Evolutionary conservation across 257 asterid species (phyloP), one percentile per base, ranked within the genome.

Genomic region (Solanum sejunctum): DNA sequence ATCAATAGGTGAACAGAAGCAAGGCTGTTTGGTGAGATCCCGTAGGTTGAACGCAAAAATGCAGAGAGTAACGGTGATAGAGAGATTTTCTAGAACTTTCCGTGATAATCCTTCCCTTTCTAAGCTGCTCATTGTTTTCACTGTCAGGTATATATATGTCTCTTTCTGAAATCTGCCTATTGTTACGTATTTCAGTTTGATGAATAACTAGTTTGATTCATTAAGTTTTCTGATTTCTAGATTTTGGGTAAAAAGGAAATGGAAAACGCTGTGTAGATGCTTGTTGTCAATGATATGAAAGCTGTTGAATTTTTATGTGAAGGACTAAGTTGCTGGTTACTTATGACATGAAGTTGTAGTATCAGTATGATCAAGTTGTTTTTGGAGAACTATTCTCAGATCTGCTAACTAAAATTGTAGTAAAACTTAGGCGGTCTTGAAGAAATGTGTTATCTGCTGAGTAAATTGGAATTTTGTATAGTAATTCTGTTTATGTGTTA

Each of bases 71-170:
- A 84, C 93, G 88, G 73, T 87, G 88, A 84, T 93, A 80, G 91
- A 88, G 89, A 88, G 93, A 83, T 89, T 93, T 84, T 91, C 95
- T 9, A 87, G 92, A 54, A 91, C 84, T 52, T 92, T 90, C 81
- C 90, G 94, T 20, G 94, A 91, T 7, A 90, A 90, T 93, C 86
- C 94, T 70, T 83, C 97, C 75, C 82, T 93, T 41, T 89, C 93
- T 69, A 93, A 89, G 91, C 85, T 89, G 85, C 86, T 93, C 84
- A 73, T 93, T 63, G 93, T 93, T 78, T 89, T 93, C 89, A 88
- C 95, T 54, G 91, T 92, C 85, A 89, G 98, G 98, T 94, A 89
- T 13, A 89, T 13, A 21, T 60, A 28, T 28, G 32, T 28, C 15
- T 49, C 1, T 70, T 70, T 28, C 21, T 32, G 8, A 5, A 17